Conservation (phyloP, 345 rosid genomes). For the Physaria fendleri region DNA sequence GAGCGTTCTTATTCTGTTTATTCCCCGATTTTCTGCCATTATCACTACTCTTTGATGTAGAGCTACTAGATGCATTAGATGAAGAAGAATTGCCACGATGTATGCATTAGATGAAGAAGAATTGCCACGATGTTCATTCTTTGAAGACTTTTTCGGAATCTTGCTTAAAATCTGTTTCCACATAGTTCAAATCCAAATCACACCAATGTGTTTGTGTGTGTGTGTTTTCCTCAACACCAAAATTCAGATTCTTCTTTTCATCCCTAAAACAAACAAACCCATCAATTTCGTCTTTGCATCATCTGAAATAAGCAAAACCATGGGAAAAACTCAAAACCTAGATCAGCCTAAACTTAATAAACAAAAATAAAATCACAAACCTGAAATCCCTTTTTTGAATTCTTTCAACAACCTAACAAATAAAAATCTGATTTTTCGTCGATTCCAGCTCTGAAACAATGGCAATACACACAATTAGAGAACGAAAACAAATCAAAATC, state of each 20-base stretch:
- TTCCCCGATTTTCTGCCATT: no score
- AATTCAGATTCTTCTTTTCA: no score
- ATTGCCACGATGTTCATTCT: conserved; percentile 39
- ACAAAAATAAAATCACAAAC: neutral
- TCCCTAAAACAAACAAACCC: no score
- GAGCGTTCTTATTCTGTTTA: no score
- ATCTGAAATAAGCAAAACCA: no score
- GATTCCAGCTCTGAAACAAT: neutral
- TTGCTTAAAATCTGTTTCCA: conserved; percentile 71
- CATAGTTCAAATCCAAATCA: conserved; percentile 42
- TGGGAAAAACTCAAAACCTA: no score
- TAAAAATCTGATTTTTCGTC: conserved; percentile 24
- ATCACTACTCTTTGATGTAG: conserved; percentile 39
- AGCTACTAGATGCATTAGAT: conserved; percentile 32
- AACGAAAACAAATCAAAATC: conserved; percentile 1
- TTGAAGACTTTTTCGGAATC: conserved; percentile 81
- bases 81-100: conserved; percentile 27
- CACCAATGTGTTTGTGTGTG: no score
- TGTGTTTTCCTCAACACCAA: conserved; percentile 2
- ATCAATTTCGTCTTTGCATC: no score
- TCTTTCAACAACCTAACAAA: conserved; percentile 3
- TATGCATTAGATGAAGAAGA: conserved; percentile 24
- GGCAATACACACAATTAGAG: conserved; percentile 5
- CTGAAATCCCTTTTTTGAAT: conserved; percentile 11
- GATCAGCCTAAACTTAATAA: no score